Evolutionary conservation across 257 asterid species (phyloP), one percentile per base, ranked within the genome.

Genomic region (Solanum chmielewskii): DNA sequence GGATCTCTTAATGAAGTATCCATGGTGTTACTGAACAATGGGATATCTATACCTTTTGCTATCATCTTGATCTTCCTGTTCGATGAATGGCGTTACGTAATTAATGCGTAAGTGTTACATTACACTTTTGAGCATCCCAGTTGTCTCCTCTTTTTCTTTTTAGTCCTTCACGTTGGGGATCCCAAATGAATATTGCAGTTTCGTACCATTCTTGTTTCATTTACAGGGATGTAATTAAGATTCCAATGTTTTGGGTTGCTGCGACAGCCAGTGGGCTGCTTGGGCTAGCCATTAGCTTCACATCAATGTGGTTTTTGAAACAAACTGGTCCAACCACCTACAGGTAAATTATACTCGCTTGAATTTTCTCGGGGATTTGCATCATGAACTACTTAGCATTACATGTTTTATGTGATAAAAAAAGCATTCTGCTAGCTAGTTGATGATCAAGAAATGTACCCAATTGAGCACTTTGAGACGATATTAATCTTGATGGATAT

Each of bases 301-400:
- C 92, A 45, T 90, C 94, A 13, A 90, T 92, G 91, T 92, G 94
- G 94, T 92, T 92, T 83, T 87, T 92, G 85, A 84, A 88, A 87
- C 93, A 92, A 87, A 90, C 94, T 45, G 86, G 93, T 52, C 94
- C 94, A 71, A 92, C 94, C 41, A 92, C 94, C 68, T 92, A 92
- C 90, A 92, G 94, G 94, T 89, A 85, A 85, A 18, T 64, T 69
- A 49, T 42, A 25, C 45, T 81, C 31, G 29, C 85, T 29, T 31
- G 42, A 49, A 31, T 49, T 60, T 42, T 68, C 68, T 25, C 25
- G 0, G 23, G 31, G 80, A 27, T 25, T 64, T 44, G 29, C 80
- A 64, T 68, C 87, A 85, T 41, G 87, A 23, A 64, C 18, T 35
- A 86, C 41, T 60, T 69, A 41, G 31, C 16, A 86, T 62, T 76